Evolutionary conservation across 2,329 filamentous ascomycete species (phyloP), one percentile per base, ranked within the genome.

Genomic region (Ophiostoma fasciatum): DNA sequence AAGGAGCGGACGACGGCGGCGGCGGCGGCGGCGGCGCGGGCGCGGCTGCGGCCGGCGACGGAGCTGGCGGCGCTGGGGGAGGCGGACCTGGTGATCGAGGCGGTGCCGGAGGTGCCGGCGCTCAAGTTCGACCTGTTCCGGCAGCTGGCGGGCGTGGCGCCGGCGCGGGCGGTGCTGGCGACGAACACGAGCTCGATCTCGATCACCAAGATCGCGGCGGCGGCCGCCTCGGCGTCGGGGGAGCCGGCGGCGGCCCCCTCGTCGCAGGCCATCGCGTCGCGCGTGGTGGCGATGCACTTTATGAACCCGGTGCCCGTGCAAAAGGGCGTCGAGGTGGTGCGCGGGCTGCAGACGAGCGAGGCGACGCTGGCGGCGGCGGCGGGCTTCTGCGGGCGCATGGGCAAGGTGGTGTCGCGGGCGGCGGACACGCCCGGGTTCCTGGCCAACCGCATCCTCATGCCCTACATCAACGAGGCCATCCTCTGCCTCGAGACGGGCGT

Each of bases 101-200:
- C 90, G 13, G 85, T 98, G 8, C 90, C 90, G 25, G 87, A 94
- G 64, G 88, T 94, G 37, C 78, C 82, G 28, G 66, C 78, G 35
- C 71, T 98, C 45, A 98, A 98, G 61, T 75, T 77, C 46, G 74
- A 77, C 45, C 92, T 98, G 46, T 98, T 98, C 61, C 63, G 73
- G 45, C 70, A 79, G 51, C 70, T 98, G 10, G 85, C 87, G 7
- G 63, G 81, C 49, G 76, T 93, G 47, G 87, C 82, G 47, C 78
- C 84, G 10, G 64, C 77, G 35, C 84, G 96, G 53, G 75, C 90
- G 40, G 82, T 98, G 49, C 72, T 98, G 25, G 88, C 90, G 5
- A 98, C 90, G 43, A 98, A 98, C 64, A 98, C 90, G 7, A 94
- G 85, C n/a, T 94, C 85, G 42, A 98, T 98, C 54, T 88, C 83